These are phyloP conservation scores for Heimioporus punctisporus DNA, from an alignment of 1,284 basidiomycete species.

Conservation along the genomic window DNA sequence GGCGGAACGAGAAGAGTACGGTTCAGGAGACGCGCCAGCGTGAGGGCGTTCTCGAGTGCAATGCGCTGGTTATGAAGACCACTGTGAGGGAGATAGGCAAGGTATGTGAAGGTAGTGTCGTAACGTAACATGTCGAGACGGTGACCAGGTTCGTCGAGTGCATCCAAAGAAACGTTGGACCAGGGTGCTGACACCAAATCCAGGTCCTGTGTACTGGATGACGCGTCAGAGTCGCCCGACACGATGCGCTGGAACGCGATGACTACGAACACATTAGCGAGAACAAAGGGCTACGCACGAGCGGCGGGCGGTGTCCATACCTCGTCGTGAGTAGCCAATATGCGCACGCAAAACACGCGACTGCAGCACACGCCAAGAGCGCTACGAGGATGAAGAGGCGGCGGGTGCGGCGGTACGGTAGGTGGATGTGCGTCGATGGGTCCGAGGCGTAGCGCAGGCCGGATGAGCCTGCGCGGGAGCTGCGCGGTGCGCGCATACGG, in stretches of 20 bases:
- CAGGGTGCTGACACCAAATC: background rate
- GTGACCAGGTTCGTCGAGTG: conserved; percentile 15
- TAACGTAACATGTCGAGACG: conserved; percentile 11
- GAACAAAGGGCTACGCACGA: conserved; percentile 22
- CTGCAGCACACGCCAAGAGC: conserved; percentile 47
- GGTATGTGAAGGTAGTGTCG: conserved; percentile 41
- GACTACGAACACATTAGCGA: conserved; percentile 17
- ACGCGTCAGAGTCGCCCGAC: background rate
- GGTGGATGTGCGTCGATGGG: conserved; percentile 7
- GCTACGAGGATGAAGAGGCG: conserved; percentile 43
- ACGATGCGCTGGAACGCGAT: conserved; percentile 17
- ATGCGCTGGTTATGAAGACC: conserved; percentile 88
- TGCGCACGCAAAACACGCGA: conserved; percentile 57
- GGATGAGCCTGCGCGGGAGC: background rate
- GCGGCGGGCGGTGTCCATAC: conserved; percentile 46
- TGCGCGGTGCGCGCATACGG: too few species aligned
- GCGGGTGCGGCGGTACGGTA: conserved; percentile 25
- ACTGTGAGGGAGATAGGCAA: conserved; percentile 76
- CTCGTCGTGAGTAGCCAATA: conserved; percentile 67
- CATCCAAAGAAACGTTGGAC: conserved; percentile 21
- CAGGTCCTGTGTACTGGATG: too few species aligned
- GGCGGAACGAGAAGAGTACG: conserved; percentile 78
- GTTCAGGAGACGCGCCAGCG: conserved; percentile 67
- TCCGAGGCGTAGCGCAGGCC: conserved; percentile 13
- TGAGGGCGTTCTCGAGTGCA: conserved; percentile 78